These are phyloP conservation scores for Mallotus repandus DNA, from an alignment of 441 rosid genomes.

Conservation along the genomic window DNA sequence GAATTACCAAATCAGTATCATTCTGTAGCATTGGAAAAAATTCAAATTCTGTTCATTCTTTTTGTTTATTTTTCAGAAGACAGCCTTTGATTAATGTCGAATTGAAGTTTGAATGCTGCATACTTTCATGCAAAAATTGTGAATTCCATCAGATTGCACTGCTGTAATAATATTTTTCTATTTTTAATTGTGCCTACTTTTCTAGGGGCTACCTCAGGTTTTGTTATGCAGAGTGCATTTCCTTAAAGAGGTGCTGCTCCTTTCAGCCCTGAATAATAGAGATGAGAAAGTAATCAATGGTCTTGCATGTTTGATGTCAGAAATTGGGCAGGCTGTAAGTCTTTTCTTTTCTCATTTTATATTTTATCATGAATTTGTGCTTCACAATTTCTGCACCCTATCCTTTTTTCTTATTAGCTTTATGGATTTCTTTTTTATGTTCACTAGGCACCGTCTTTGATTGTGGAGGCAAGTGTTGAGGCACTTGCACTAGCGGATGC, in stretches of 20 bases:
- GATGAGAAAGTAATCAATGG: slow-evolving; percentile 81
- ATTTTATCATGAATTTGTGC: not conserved
- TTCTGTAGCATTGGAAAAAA: not conserved
- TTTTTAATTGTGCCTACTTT: slow-evolving; percentile 27
- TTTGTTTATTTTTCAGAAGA: not conserved
- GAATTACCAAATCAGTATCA: not conserved
- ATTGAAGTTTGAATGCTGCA: not conserved
- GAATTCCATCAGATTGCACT: not conserved
- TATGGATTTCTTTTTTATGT: slow-evolving; percentile 22
- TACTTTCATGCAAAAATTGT: not conserved
- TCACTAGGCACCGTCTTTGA: slow-evolving; percentile 78
- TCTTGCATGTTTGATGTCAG: slow-evolving; percentile 85
- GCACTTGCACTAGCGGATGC: slow-evolving; percentile 80
- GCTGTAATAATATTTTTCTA: not conserved
- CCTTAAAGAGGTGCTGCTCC: slow-evolving; percentile 77
- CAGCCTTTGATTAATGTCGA: not conserved
- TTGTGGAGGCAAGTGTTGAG: slow-evolving; percentile 83
- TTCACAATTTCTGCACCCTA: not conserved
- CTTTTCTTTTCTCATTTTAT: not conserved
- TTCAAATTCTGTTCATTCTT: not conserved
- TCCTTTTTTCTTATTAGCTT: slow-evolving; percentile 16
- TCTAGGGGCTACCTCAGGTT: slow-evolving; percentile 89
- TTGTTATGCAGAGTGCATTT: slow-evolving; percentile 72
- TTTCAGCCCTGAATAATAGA: slow-evolving; percentile 71
- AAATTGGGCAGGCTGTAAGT: slow-evolving; percentile 98